Base-by-base conservation (phyloP, 306 rosid genomes). In the Amphicarpaea edgeworthii region DNA sequence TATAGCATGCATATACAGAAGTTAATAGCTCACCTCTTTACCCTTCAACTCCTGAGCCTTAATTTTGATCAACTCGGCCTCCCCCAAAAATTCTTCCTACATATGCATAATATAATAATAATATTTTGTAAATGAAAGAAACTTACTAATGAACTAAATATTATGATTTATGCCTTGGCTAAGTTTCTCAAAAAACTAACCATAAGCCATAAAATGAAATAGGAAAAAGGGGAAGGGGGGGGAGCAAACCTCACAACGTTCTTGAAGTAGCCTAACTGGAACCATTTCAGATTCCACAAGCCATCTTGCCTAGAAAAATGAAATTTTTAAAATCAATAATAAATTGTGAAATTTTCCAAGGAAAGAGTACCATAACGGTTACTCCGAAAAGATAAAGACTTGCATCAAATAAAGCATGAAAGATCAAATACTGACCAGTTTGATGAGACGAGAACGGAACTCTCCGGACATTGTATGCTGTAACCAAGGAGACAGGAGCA, bases 1-100 rank as follows among this genome's bases (percentile, higher is more conserved):
- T 49, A 65, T 51, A 38, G 30, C 76, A 68, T 59, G 15, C 20
- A 46, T 38, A 5, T 58, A 45, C 38, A 24, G 32, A 55, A 51
- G 43, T 54, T 72, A 64, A 79, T 63, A 68, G 55, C 87, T 85
- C 61, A 95, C 97, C 97, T 92, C 98, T 86, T 95, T 95, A 77
- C 88, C 96, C 87, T 95, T 95, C 86, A 95, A 83, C 32, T 95
- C 98, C 74, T 92, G 98, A 64, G 98, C 98, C 86, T 90, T 95
- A 67, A 90, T 87, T 89, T 95, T 95, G 75, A 92, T 92, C 91
- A 95, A 83, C 77, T 95, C 98, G 66, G 98, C 97, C 83, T 95
- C 98, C 79, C 96, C 90, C 70, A 95, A 83, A 86, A 95, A 95
- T 74, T 95, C 98, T 85, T 95, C 98, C 98, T 95, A 77, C 77